Percentiles rank a stretch among this genome's conserved stretches.
Evolutionary conservation across 768 basidiomycete species (phyloP).

Genomic region (Mycena filopes): DNA sequence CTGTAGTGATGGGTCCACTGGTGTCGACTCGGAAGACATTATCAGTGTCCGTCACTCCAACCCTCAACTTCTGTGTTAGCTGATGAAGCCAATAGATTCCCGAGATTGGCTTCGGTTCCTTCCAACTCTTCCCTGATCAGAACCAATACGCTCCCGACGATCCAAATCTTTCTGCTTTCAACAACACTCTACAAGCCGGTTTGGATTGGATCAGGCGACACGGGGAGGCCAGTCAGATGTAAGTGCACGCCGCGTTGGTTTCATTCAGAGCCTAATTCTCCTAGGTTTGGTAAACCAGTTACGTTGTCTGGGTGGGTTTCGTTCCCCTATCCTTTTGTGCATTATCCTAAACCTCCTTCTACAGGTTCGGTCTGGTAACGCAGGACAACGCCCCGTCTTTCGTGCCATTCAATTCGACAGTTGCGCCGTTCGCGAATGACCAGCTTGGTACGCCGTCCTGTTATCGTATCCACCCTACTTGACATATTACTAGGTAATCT

Average conservation of each 20-base stretch:
- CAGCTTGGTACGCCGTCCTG: conserved; percentile 17
- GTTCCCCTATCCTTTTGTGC: too few relatives aligned
- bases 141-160: conserved; percentile 61
- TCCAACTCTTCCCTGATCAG: conserved; percentile 79
- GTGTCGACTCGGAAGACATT: conserved; percentile 77
- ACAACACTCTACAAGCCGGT: conserved; percentile 63
- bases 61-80: background rate
- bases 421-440: conserved; percentile 36
- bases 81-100: conserved; percentile 48
- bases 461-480: background rate
- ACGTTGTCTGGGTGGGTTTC: conserved; percentile 59
- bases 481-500: conserved; percentile 22
- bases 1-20: conserved; percentile 65
- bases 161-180: conserved; percentile 60
- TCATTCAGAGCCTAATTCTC: conserved; percentile 3
- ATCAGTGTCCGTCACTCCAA: conserved; percentile 38
- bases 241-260: conserved; percentile 33
- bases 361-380: conserved; percentile 75
- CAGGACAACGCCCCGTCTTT: conserved; percentile 62
- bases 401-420: conserved; percentile 69
- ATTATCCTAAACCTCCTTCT: too few relatives aligned
- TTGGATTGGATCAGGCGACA: conserved; percentile 66
- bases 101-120: conserved; percentile 65
- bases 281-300: conserved; percentile 67
- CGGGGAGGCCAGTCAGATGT: conserved; percentile 56